phyloP scores from a whole-genome alignment of 2,329 filamentous ascomycete species.

The Fulvia fulva region DNA sequence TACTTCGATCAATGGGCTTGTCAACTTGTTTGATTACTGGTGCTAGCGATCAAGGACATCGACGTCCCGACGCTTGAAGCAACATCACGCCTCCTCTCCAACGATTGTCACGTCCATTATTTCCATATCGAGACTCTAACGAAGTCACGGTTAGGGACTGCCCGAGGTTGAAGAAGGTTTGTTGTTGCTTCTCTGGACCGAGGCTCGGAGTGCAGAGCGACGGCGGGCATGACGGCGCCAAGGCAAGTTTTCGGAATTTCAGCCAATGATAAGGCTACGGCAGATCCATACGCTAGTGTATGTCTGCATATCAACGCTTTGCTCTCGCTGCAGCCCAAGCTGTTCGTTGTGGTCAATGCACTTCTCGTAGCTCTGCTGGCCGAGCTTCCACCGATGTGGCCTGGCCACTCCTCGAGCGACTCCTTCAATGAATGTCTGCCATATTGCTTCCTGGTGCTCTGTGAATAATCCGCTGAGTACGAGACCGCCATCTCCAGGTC shows the following conservation, averaged over 20 bases:
- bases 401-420: too few species aligned
- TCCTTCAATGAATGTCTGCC: too few species aligned
- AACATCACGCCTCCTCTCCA: not conserved
- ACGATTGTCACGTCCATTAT: not conserved
- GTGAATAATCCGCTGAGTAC: too few species aligned
- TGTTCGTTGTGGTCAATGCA: not conserved
- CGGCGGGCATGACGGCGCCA: not conserved
- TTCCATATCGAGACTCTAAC: not conserved
- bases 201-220: not conserved
- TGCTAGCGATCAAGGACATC: not conserved
- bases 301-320: not conserved
- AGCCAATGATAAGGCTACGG: not conserved
- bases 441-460: too few species aligned
- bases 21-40: not conserved
- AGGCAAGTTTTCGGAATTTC: not conserved
- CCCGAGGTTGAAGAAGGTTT: not conserved
- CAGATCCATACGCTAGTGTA: not conserved
- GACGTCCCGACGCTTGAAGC: not conserved
- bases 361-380: not conserved
- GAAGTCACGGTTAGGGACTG: not conserved
- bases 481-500: too few species aligned
- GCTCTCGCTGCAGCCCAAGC: not conserved
- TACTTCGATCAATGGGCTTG: not conserved
- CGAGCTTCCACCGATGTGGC: too few species aligned
- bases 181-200: not conserved